Percentiles rank a stretch among this genome's conserved stretches.
Conservation (phyloP, 1,284 basidiomycete species). For the Cutaneotrichosporon sp. region DNA sequence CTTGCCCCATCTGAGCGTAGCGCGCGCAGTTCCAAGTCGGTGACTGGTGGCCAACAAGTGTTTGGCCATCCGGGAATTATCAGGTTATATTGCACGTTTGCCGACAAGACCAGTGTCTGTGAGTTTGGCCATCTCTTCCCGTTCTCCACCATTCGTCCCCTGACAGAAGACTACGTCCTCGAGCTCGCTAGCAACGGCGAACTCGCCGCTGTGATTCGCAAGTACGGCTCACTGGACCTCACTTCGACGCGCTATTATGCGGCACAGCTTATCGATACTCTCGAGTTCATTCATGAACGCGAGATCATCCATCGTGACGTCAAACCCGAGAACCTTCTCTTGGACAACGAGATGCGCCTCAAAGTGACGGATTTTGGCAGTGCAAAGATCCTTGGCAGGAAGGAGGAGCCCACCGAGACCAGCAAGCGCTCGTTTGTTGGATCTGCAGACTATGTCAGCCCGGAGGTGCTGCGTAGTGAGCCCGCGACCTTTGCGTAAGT, state of each 20-base stretch:
- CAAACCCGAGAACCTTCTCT: slow-evolving; percentile 82
- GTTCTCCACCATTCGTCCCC: slow-evolving; percentile 8
- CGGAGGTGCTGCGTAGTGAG: slow-evolving; percentile 79
- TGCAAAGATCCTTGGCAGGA: slow-evolving; percentile 72
- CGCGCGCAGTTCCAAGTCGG: slow-evolving; percentile 33
- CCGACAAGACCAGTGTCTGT: slow-evolving; percentile 81
- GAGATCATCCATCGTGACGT: slow-evolving; percentile 88
- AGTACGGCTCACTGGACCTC: slow-evolving; percentile 75
- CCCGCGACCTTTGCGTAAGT: slow-evolving; percentile 53
- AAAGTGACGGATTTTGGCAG: slow-evolving; percentile 98
- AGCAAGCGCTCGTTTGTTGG: slow-evolving; percentile 77
- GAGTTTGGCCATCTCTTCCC: slow-evolving; percentile 50
- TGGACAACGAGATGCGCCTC: slow-evolving; percentile 79
- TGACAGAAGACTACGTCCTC: slow-evolving; percentile 74
- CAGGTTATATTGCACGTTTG: slow-evolving; percentile 75
- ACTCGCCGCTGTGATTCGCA: slow-evolving; percentile 72
- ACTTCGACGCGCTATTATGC: slow-evolving; percentile 74
- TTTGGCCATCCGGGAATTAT: slow-evolving; percentile 76
- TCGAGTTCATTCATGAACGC: slow-evolving; percentile 83
- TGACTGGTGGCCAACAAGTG: neutral
- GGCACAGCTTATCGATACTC: slow-evolving; percentile 81
- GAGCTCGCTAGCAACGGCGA: slow-evolving; percentile 89
- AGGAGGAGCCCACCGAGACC: slow-evolving; percentile 51
- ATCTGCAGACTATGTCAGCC: slow-evolving; percentile 92
- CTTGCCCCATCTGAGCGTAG: slow-evolving; percentile 41